Evolutionary conservation across 108 stramenopile species (phyloP).

Genomic region (Bacterosira constricta): DNA sequence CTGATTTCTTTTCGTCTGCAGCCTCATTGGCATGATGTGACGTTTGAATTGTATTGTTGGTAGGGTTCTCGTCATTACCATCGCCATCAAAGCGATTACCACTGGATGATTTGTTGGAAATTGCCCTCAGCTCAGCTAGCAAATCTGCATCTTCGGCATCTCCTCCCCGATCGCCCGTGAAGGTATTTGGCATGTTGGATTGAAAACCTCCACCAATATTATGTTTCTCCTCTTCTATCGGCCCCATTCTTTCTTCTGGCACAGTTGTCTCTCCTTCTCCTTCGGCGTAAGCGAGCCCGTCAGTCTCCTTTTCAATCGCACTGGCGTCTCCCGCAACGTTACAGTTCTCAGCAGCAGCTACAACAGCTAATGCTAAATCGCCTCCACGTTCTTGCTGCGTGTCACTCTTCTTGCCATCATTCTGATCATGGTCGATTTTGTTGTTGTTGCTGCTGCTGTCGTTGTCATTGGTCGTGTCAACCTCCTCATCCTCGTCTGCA

Average conservation of each 20-base stretch:
- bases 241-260: background rate
- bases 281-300: background rate
- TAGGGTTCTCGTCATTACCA: background rate
- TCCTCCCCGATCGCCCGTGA: conserved; percentile 75
- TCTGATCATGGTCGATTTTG: conserved; percentile 9
- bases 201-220: conserved; percentile 31
- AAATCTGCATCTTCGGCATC: conserved; percentile 65
- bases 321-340: background rate
- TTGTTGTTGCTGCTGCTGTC: background rate
- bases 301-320: conserved; percentile 4
- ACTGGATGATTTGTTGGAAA: conserved; percentile 46
- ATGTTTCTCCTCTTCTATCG: background rate
- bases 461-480: background rate
- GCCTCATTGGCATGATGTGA: background rate
- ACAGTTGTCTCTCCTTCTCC: background rate
- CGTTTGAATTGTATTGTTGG: background rate
- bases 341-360: background rate
- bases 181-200: conserved; percentile 52
- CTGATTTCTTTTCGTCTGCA: conserved; percentile 4
- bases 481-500: conserved; percentile 14
- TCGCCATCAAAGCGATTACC: conserved; percentile 40
- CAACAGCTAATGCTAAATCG: background rate
- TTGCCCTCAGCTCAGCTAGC: conserved; percentile 57
- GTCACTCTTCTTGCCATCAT: background rate
- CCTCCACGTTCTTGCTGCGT: background rate